These are phyloP conservation scores for Martiniozyma asiatica DNA, from an alignment of 1,139 yeast genomes.

Conservation along the genomic window DNA sequence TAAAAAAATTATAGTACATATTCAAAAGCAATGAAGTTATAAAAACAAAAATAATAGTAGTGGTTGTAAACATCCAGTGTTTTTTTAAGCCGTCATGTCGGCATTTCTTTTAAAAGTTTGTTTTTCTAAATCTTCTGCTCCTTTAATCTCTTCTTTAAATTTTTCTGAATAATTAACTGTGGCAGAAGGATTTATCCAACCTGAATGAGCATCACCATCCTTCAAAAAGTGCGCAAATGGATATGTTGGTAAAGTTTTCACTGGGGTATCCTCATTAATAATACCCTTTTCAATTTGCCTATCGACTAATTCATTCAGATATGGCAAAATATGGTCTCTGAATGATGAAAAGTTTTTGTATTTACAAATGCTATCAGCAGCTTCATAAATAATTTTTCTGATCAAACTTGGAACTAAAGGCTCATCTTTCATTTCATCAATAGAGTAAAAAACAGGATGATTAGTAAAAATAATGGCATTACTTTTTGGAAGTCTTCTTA, in stretches of 20 bases:
- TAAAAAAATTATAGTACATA: too few species aligned
- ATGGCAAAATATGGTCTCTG: slow-evolving; percentile 47
- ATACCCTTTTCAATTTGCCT: slow-evolving; percentile 48
- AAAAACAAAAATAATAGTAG: too few species aligned
- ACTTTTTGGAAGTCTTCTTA: slow-evolving; percentile 39
- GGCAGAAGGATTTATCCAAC: slow-evolving; percentile 32
- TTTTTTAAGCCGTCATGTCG: too few species aligned
- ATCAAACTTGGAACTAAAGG: slow-evolving; percentile 59
- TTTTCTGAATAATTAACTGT: slow-evolving; percentile 14
- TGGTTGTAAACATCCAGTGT: too few species aligned
- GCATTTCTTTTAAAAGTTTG: too few species aligned
- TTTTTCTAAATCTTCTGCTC: too few species aligned
- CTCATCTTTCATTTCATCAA: slow-evolving; percentile 71
- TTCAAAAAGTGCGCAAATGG: slow-evolving; percentile 42
- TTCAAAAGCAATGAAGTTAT: too few species aligned
- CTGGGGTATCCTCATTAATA: slow-evolving; percentile 42
- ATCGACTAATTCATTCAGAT: slow-evolving; percentile 42
- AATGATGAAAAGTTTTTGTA: slow-evolving; percentile 49
- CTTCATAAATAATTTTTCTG: slow-evolving; percentile 51
- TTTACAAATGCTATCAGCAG: slow-evolving; percentile 50
- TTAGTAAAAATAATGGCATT: slow-evolving; percentile 42
- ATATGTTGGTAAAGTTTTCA: slow-evolving; percentile 48
- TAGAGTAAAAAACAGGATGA: slow-evolving; percentile 58
- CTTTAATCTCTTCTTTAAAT: slow-evolving; percentile 16
- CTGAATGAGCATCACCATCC: slow-evolving; percentile 25